Evolutionary conservation across 2,329 filamentous ascomycete species (phyloP), one percentile per base, ranked within the genome.

Genomic region (Torrubiella hemipterigena): DNA sequence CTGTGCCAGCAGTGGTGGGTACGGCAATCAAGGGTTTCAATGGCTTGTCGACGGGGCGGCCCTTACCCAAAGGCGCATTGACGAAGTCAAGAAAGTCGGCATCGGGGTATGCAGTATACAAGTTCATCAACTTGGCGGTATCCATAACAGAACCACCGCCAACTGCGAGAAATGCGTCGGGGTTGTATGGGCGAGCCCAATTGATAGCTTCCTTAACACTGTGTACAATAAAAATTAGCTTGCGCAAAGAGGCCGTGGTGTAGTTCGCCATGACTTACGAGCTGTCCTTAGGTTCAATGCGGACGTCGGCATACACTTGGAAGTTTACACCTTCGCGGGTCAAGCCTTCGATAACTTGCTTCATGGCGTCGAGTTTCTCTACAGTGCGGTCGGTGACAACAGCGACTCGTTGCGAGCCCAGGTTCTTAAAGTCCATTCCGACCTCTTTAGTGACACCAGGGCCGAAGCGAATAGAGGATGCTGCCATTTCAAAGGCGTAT

Each of bases 401-500:
- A 51, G 84, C 83, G 35, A 98, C 89, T 27, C 77, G 77, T 62
- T 84, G 81, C 6, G 81, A 77, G 11, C 82, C 81, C 66, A 98
- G 69, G 52, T 98, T 96, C 58, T 77, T 80, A 44, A 96, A 78
- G 57, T 98, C 91, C 91, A 96, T 96, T 41, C 91, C 91, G 14
- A 98, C 86, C 57, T 98, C 91, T 55, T 85, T 84, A 16, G 91
- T 98, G 34, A 81, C 82, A 6, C 91, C 91, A 0, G 85, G 84
- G 0, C 91, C 91, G 47, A 96, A 98, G 10, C 91, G 77, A 48
- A 98, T 95, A 17, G 81, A 84, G 2, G 84, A 93, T 2, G 91
- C 86, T 0, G 91, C 91, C 89, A 98, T 93, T 56, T 98, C 91
- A 51, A 98, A 98, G 11, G 91, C 91, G 60, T 98, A 98, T 55